These are phyloP conservation scores for Fusarium sp. DNA, from an alignment of 2,329 filamentous ascomycete genomes.

Conservation along the genomic window DNA sequence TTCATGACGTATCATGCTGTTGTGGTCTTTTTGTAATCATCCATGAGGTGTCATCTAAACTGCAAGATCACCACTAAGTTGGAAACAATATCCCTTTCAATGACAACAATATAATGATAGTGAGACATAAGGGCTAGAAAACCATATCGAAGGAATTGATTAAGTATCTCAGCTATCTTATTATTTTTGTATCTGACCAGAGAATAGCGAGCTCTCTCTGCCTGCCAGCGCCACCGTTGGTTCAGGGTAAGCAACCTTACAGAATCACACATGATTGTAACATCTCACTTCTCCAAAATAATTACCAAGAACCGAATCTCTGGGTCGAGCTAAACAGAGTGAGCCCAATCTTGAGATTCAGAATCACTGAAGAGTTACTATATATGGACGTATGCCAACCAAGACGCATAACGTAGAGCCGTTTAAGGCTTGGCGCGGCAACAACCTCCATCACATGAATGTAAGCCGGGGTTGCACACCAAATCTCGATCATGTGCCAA, in stretches of 20 bases:
- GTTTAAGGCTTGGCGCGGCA: constrained; percentile 22
- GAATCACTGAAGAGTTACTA: constrained; percentile 14
- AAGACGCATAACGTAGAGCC: neutral
- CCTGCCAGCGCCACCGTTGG: neutral
- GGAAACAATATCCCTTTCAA: too few species aligned
- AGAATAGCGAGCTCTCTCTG: neutral
- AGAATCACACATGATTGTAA: neutral
- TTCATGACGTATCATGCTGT: too few species aligned
- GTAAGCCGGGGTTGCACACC: constrained; percentile 8
- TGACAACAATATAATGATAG: too few species aligned
- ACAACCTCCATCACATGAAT: neutral
- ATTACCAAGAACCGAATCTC: neutral
- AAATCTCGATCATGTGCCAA: constrained; percentile 29
- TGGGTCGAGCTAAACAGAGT: neutral
- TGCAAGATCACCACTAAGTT: too few species aligned
- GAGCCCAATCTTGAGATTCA: constrained; percentile 14
- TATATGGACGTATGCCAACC: constrained; percentile 3
- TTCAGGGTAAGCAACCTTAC: constrained; percentile 1
- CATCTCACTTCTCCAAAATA: neutral
- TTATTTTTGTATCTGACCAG: neutral
- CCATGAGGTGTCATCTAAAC: too few species aligned
- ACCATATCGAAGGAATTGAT: too few species aligned
- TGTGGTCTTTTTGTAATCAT: too few species aligned
- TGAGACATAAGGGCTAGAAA: too few species aligned
- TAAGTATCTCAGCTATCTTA: too few species aligned